Percentiles rank a stretch among this genome's conserved stretches.
Evolutionary conservation across 768 basidiomycete genomes (phyloP).

Genomic region (Kwoniella botswanensis): DNA sequence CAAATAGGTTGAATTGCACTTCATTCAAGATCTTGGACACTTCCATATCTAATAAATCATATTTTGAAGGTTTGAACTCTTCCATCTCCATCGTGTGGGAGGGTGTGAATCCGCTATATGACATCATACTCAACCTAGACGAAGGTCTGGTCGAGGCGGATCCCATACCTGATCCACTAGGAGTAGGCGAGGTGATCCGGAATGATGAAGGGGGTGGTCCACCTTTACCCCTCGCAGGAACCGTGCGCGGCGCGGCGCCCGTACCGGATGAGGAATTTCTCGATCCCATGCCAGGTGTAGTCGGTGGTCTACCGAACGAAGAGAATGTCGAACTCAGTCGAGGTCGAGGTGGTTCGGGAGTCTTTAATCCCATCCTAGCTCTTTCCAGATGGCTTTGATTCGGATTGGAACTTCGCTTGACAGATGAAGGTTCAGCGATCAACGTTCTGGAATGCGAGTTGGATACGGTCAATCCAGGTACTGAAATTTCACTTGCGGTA

Average conservation of each 20-base stretch:
- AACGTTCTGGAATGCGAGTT: constrained; percentile 24
- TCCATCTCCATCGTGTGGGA: constrained; percentile 16
- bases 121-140: constrained; percentile 30
- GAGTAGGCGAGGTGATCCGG: constrained; percentile 43
- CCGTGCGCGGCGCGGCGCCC: constrained; percentile 4
- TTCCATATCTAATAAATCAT: constrained; percentile 43
- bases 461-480: constrained; percentile 22
- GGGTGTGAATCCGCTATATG: constrained; percentile 13
- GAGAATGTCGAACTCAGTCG: constrained; percentile 21
- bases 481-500: background rate
- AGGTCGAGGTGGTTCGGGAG: constrained; percentile 16
- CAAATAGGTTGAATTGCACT: constrained; percentile 34
- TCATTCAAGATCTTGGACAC: constrained; percentile 28
- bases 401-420: background rate
- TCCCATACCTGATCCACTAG: constrained; percentile 5
- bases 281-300: constrained; percentile 11
- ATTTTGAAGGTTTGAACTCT: constrained; percentile 41
- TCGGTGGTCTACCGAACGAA: constrained; percentile 5
- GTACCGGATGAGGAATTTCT: background rate
- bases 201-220: constrained; percentile 43
- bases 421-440: constrained; percentile 13
- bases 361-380: constrained; percentile 20
- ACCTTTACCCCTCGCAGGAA: background rate
- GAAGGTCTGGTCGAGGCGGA: constrained; percentile 31
- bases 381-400: constrained; percentile 16